Base-by-base conservation (phyloP, 2,329 filamentous ascomycete species). In the Aspergillus costaricaensis region DNA sequence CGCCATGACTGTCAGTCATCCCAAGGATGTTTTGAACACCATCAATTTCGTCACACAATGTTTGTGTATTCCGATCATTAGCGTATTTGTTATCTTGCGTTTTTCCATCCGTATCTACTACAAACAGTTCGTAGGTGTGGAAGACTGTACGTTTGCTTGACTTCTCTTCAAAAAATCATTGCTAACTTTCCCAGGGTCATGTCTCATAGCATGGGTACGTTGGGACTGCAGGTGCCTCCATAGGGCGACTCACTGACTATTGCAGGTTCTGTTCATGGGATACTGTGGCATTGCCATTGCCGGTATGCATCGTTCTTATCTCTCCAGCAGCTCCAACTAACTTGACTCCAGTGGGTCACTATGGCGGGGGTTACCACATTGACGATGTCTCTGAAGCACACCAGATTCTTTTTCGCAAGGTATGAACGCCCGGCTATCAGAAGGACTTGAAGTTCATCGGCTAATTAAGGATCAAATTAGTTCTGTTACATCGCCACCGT, bases 401-500 rank as follows among this genome's bases (percentile, higher is more conserved):
- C 4, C 25, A 70, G 19, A 60, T 68, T 2, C 32, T 63, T 17
- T 77, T 72, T 55, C 67, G 63, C 38, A 75, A 69, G 58, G 71
- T 73, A 61, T 41, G 50, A 53, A 14, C 5, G 10, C 19, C 23
- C n/a, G 7, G 30, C 41, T 7, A 19, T 19, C 23, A 8, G 7
- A 27, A 1, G 4, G 25, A 27, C 25, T 8, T 27, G 25, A 27
- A 27, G 25, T 27, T 3, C 10, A 14, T 32, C 25, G 14, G n/a
- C 32, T 23, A n/a, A 27, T 41, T 14, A 3, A 12, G 27, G 27
- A 36, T 36, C 32, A 14, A 38, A 8, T 3, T 21, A 68, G 68
- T 73, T 73, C 51, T 72, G 71, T 58, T 79, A 78, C 51, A 62
- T 74, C 58, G 73, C 75, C 5, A 77, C 76, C 12, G 68, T 76